Conservation (phyloP, 805 yeast genomes). For the Candida chauliodis region DNA sequence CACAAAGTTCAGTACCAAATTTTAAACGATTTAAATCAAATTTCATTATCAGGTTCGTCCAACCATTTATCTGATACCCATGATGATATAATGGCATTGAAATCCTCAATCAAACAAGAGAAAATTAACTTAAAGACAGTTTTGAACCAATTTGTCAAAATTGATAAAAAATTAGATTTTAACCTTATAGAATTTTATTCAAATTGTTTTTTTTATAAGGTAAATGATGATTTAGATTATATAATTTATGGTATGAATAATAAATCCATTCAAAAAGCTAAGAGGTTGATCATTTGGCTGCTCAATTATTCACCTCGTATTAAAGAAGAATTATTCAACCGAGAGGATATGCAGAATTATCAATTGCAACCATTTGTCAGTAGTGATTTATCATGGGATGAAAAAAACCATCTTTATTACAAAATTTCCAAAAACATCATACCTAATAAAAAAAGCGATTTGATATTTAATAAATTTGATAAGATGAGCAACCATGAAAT, state of each 20-base stretch:
- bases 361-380: constrained; percentile 24
- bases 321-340: constrained; percentile 16
- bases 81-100: not conserved
- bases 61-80: not conserved
- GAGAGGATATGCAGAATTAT: constrained; percentile 9
- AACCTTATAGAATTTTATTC: constrained; percentile 1
- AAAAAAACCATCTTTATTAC: constrained; percentile 11
- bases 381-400: constrained; percentile 32
- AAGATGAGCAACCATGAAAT: constrained; percentile 2
- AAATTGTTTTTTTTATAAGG: constrained; percentile 17
- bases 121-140: constrained; percentile 1
- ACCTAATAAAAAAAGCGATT: constrained; percentile 3
- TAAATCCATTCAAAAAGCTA: constrained; percentile 36
- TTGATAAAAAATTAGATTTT: not conserved
- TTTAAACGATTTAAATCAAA: not conserved
- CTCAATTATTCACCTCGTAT: constrained; percentile 31
- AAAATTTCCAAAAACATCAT: not conserved
- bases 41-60: constrained; percentile 1
- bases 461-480: constrained; percentile 7
- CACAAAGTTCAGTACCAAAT: not conserved
- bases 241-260: constrained; percentile 18
- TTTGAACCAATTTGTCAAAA: not conserved
- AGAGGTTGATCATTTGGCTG: constrained; percentile 37
- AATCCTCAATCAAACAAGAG: not conserved
- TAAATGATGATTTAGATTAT: constrained; percentile 17